Percentiles rank a stretch among this genome's conserved stretches.
Evolutionary conservation across 129 eudicot species (phyloP).

Genomic region (Escallonia herrerae): DNA sequence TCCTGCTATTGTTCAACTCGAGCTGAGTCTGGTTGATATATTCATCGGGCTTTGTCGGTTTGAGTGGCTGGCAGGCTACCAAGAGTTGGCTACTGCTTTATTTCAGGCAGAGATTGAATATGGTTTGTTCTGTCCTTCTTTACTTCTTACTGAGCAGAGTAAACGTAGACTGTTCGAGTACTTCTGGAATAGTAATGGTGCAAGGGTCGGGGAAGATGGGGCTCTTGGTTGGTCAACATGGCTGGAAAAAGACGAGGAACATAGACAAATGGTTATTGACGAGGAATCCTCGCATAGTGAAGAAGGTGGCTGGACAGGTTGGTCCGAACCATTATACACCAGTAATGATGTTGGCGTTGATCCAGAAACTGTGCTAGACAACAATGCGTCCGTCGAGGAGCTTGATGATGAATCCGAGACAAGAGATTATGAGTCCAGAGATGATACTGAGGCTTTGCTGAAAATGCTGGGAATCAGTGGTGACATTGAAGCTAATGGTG

Average conservation of each 20-base stretch:
- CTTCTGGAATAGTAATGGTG: conserved; percentile 90
- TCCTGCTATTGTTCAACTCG: conserved; percentile 43
- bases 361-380: conserved; percentile 15
- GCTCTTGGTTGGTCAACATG: conserved; percentile 96
- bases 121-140: conserved; percentile 72
- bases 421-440: conserved; percentile 43
- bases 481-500: conserved; percentile 60
- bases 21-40: conserved; percentile 72
- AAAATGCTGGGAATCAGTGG: conserved; percentile 78
- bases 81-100: conserved; percentile 89
- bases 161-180: conserved; percentile 82
- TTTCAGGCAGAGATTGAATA: conserved; percentile 91
- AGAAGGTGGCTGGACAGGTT: conserved; percentile 98
- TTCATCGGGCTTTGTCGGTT: conserved; percentile 75
- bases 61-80: conserved; percentile 96
- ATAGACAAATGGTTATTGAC: conserved; percentile 46
- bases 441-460: conserved; percentile 72
- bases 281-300: conserved; percentile 47
- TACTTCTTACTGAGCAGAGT: conserved; percentile 72
- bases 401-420: conserved; percentile 31
- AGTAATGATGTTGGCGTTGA: conserved; percentile 20
- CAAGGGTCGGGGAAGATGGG: conserved; percentile 92
- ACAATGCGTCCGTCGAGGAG: conserved; percentile 30
- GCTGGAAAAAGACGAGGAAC: conserved; percentile 92
- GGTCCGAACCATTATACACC: conserved; percentile 56